phyloP scores from a whole-genome alignment of 305 asterid species.

The Fraxinus baroniana region DNA sequence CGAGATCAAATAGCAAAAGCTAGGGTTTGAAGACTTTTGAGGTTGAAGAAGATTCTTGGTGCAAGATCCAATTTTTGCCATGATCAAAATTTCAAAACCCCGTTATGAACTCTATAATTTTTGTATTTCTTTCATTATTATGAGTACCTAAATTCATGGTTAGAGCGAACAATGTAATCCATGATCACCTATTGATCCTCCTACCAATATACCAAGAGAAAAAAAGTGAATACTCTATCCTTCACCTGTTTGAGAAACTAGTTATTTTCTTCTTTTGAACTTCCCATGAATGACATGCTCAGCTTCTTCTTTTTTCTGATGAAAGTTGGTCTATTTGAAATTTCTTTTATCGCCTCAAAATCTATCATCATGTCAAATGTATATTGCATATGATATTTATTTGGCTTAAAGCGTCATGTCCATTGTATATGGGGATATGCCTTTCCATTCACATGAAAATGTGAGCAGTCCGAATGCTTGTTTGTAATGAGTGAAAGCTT shows the following conservation, averaged over 20 bases:
- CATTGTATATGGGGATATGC: not conserved
- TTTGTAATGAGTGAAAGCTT: not conserved
- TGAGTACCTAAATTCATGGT: not conserved
- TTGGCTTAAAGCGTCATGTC: not conserved
- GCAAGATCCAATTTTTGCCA: too few species aligned
- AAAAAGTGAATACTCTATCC: slow-evolving; percentile 14
- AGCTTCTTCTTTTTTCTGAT: not conserved
- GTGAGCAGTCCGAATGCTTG: not conserved
- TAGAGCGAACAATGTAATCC: not conserved
- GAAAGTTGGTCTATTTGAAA: not conserved
- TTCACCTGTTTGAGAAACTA: not conserved
- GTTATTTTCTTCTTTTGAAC: not conserved
- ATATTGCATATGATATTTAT: not conserved
- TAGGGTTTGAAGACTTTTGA: not conserved
- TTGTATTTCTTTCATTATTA: not conserved
- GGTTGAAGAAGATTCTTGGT: not conserved
- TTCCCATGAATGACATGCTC: not conserved
- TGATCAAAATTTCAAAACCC: not conserved
- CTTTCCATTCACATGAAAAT: not conserved
- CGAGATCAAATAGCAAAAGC: too few species aligned
- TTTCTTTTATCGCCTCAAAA: not conserved
- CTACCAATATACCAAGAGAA: slow-evolving; percentile 36
- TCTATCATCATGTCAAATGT: not conserved
- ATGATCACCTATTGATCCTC: slow-evolving; percentile 62
- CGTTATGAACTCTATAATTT: not conserved